Percentiles rank a stretch among this genome's conserved stretches.
Conservation (phyloP, 106 monocot species). For the Dendrobium chrysotoxum region DNA sequence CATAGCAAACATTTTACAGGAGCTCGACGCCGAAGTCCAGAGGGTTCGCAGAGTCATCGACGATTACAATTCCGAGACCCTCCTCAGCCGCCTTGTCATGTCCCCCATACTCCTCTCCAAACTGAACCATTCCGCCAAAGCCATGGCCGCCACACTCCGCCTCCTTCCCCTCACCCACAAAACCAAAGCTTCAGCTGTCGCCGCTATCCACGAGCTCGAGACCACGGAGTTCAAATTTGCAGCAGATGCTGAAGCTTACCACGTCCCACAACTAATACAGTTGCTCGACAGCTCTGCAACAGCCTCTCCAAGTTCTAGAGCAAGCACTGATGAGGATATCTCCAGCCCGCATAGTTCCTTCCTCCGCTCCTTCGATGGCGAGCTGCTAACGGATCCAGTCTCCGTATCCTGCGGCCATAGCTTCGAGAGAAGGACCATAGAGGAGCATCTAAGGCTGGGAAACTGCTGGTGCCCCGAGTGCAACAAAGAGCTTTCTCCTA, state of each 20-base stretch:
- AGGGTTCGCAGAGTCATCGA: not conserved
- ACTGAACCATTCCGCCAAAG: not conserved
- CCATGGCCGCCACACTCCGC: not conserved
- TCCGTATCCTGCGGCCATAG: conserved; percentile 15
- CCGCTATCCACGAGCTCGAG: not conserved
- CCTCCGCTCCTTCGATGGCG: not conserved
- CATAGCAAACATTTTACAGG: not conserved
- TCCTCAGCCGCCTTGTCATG: no score
- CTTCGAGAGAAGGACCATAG: conserved; percentile 14
- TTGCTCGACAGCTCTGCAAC: not conserved
- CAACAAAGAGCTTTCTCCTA: not conserved
- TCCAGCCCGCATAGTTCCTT: not conserved
- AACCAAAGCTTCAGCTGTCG: not conserved
- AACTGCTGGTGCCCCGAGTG: conserved; percentile 1
- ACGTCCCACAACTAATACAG: not conserved
- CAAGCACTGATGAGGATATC: not conserved
- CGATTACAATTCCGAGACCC: not conserved
- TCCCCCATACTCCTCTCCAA: no score
- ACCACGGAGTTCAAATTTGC: not conserved
- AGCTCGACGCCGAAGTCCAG: not conserved
- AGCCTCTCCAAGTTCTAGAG: not conserved
- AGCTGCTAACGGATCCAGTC: conserved; percentile 16
- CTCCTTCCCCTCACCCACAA: conserved; percentile 1
- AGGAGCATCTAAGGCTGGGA: not conserved
- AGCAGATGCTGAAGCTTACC: not conserved